Percentiles rank a stretch among this genome's conserved stretches.
Evolutionary conservation across 2,329 filamentous ascomycete species (phyloP).

Genomic region (Zasmidium cellare): DNA sequence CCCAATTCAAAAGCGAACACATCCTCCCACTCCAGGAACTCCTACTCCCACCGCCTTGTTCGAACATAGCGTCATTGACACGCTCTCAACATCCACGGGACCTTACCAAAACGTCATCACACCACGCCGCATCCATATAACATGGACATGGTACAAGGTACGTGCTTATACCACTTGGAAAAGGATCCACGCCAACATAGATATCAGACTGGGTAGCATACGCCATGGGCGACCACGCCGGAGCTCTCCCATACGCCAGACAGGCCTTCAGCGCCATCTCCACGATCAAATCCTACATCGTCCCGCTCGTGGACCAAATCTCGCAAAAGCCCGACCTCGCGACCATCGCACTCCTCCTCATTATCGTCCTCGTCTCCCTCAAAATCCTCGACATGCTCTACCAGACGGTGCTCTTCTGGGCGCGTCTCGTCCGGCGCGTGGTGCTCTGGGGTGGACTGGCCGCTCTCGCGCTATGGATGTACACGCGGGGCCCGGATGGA

Average conservation of each 20-base stretch:
- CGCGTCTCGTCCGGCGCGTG: conserved; percentile 63
- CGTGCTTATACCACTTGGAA: not conserved
- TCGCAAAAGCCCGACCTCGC: conserved; percentile 47
- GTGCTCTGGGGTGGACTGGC: conserved; percentile 64
- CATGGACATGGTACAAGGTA: conserved; percentile 35
- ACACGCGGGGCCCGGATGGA: conserved; percentile 63
- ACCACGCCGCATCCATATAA: not conserved
- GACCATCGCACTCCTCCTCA: conserved; percentile 56
- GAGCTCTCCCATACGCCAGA: conserved; percentile 20
- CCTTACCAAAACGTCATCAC: not conserved
- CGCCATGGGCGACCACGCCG: conserved; percentile 23
- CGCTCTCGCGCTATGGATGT: conserved; percentile 57
- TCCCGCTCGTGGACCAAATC: conserved; percentile 30
- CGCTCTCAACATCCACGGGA: too few relatives aligned
- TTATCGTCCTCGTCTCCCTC: conserved; percentile 63
- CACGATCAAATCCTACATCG: conserved; percentile 26
- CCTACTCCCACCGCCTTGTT: too few relatives aligned
- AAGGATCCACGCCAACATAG: not conserved
- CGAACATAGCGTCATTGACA: not conserved
- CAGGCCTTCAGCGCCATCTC: conserved; percentile 21
- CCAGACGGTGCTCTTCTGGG: conserved; percentile 74
- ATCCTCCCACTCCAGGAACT: not conserved
- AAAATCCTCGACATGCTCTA: conserved; percentile 69
- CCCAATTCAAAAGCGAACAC: not conserved
- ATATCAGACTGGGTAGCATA: conserved; percentile 33